Evolutionary conservation across 495 filamentous ascomycete genomes (phyloP).

Genomic region (Penicillium pulvis): DNA sequence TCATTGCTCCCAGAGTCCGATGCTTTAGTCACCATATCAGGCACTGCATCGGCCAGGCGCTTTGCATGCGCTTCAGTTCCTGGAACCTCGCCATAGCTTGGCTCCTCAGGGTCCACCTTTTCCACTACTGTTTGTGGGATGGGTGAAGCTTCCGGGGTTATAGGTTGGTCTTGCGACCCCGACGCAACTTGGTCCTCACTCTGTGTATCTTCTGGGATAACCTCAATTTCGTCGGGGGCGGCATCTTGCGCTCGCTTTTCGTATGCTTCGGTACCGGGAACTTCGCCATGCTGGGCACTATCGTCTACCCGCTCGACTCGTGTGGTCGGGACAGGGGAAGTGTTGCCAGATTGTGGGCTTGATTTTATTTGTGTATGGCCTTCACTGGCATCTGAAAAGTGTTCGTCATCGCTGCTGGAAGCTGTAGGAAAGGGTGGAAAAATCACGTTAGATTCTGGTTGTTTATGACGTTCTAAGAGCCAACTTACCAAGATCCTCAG

Average conservation of each 20-base stretch:
- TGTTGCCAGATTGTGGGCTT: slow-evolving; percentile 37
- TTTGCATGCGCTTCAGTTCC: slow-evolving; percentile 77
- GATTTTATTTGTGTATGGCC: slow-evolving; percentile 47
- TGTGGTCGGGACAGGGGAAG: slow-evolving; percentile 62
- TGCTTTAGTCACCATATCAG: slow-evolving; percentile 63
- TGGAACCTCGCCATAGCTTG: slow-evolving; percentile 84
- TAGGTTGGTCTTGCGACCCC: slow-evolving; percentile 39
- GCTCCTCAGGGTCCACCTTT: slow-evolving; percentile 65
- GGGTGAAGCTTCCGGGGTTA: slow-evolving; percentile 57
- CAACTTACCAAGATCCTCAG: slow-evolving; percentile 74
- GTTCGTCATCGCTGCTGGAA: slow-evolving; percentile 77
- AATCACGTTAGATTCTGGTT: slow-evolving; percentile 10
- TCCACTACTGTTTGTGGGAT: slow-evolving; percentile 85
- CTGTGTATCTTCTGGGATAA: slow-evolving; percentile 57
- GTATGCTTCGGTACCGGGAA: slow-evolving; percentile 64
- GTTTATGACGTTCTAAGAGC: slow-evolving; percentile 6
- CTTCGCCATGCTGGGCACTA: slow-evolving; percentile 58
- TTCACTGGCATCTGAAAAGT: slow-evolving; percentile 89
- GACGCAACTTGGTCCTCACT: slow-evolving; percentile 49
- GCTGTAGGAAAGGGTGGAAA: slow-evolving; percentile 23
- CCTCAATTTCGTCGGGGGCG: slow-evolving; percentile 65
- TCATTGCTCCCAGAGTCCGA: slow-evolving; percentile 27
- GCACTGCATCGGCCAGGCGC: slow-evolving; percentile 79
- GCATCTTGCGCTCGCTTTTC: slow-evolving; percentile 60
- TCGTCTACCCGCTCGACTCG: slow-evolving; percentile 65